Base-by-base conservation (phyloP, 371 early-diverging fungal species). In the Mortierella sp. region DNA sequence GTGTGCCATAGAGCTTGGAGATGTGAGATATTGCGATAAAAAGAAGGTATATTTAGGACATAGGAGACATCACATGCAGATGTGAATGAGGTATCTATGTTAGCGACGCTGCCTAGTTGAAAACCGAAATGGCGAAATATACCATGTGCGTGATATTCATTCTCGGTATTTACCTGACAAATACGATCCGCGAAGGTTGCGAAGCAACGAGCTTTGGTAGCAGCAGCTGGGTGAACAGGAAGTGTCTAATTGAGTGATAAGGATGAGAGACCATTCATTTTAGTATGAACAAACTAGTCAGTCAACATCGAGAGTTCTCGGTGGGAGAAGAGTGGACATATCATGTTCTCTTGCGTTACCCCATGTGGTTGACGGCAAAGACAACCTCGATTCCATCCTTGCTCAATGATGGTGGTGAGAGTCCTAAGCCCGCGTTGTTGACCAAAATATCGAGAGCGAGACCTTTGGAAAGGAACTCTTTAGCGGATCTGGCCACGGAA, bases 321-420 rank as follows among this genome's bases (percentile, higher is more conserved):
- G n/a, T 27, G 27, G n/a, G n/a, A 27, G 12, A 34, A 39, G 32
- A 39, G 26, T 14, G 21, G 12, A 11, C 19, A 53, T 24, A 39
- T 53, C 23, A 47, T 9, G 41, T n/a, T n/a, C n/a, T n/a, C n/a
- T n/a, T n/a, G n/a, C n/a, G n/a, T n/a, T 66, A 73, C 73, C 73
- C 76, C 64, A 75, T 42, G 34, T 75, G 76, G 37, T 75, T 75
- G 50, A 64, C 64, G 6, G 76, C 76, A 56, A 75, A 69, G 23
- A 64, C 48, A 11, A 51, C n/a, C 39, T 75, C 76, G 44, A 75
- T 64, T 8, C 76, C 76, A 23, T 75, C 76, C 46, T 41, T 66
- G 57, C 60, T 69, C 12, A 69, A 51, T 6, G 19, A 56, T 6
- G 69, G 64, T 0, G 50, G 64, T 6, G 39, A 26, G 15, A 69